These are phyloP conservation scores for Rhododendron vialii DNA, from an alignment of 148 eudicot species.

Conservation along the genomic window DNA sequence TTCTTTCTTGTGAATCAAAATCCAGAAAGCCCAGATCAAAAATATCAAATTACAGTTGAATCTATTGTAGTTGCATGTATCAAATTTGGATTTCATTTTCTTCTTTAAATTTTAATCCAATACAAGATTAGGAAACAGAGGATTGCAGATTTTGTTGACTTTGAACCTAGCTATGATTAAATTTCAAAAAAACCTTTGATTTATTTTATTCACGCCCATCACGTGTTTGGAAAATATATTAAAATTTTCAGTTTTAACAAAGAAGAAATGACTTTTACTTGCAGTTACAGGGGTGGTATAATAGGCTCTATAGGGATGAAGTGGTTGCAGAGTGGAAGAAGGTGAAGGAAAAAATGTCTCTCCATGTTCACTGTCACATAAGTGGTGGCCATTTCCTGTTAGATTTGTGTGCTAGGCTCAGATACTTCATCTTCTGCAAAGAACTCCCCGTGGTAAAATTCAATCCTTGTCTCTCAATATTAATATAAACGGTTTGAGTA, in stretches of 20 bases:
- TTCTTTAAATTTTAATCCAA: neutral
- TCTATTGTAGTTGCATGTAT: neutral
- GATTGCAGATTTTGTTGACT: neutral
- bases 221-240: neutral
- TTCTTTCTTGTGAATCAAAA: neutral
- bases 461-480: neutral
- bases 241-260: neutral
- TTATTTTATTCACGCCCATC: neutral
- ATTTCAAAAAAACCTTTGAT: too few relatives aligned
- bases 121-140: neutral
- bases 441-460: constrained; percentile 90
- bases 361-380: constrained; percentile 95
- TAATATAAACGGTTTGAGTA: neutral
- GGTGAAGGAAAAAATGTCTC: constrained; percentile 81
- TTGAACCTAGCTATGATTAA: neutral
- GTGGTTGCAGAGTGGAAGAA: constrained; percentile 98
- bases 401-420: constrained; percentile 66
- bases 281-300: constrained; percentile 93
- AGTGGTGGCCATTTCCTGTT: constrained; percentile 94
- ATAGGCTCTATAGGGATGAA: constrained; percentile 85
- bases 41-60: neutral
- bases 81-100: neutral
- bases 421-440: constrained; percentile 85
- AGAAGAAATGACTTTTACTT: neutral
- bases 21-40: neutral